Evolutionary conservation across 2,329 filamentous ascomycete genomes (phyloP), one percentile per base, ranked within the genome.

Genomic region (Aspergillus sp.): DNA sequence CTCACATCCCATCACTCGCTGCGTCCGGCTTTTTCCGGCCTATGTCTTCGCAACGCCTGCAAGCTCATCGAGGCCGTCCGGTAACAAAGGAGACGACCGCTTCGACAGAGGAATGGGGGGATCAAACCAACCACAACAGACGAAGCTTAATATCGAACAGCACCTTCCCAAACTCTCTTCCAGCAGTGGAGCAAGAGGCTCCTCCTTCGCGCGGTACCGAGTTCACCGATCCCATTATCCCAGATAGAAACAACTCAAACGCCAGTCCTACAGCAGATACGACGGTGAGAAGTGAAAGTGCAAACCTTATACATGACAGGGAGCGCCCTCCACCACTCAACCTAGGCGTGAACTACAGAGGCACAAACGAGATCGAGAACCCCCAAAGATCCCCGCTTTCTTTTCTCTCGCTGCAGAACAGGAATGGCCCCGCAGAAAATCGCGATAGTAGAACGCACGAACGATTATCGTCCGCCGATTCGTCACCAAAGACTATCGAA

Each of bases 1-100:
- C 90, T 42, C 95, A 99, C 80, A 92, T 96, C 18, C 93, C 95
- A 1, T 92, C 89, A 2, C 79, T 99, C 53, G 89, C 91, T 3
- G 92, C 91, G 15, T 89, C 93, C 69, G 93, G 91, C 53, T 98
- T 99, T 78, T 96, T 96, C 71, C 89, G 89, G 20, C 95, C 95
- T 39, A 96, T 99, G 91, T 98, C 93, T 77, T 96, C 93, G 22
- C 92, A 96, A 73, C 89, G 91, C 72, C 80, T 98, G 50, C 93
- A 98, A 76, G 92, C 92, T 54, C 95, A 98, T 75, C 83, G 93
- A 72, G 87, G 80, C 64, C 79, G 80, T 47, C 81, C 80, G 38
- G 58, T 69, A 61, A 75, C 71, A 44, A 74, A 71, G 55, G 68
- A 62, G 32, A 66, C 68, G 32, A 67, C 70, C 26, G 65, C 67